These are phyloP conservation scores for Sarocladium oryzae DNA, from an alignment of 2,329 filamentous ascomycete species.

Conservation along the genomic window DNA sequence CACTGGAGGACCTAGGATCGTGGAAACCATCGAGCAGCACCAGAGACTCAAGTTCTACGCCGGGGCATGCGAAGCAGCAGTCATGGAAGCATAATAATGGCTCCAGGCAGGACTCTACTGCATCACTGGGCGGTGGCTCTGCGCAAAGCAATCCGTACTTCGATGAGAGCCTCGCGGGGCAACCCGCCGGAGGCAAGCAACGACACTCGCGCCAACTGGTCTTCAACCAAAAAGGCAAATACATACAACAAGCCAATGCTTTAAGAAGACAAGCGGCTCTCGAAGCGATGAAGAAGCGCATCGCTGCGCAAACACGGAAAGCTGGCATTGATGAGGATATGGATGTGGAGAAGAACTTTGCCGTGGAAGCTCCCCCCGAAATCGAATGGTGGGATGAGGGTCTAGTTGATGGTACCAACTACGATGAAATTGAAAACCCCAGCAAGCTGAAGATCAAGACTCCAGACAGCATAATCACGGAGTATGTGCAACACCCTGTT, in stretches of 20 bases:
- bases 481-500: constrained; percentile 89
- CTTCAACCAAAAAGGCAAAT: constrained; percentile 96
- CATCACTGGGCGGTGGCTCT: constrained; percentile 2
- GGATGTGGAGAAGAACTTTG: constrained; percentile 81
- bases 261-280: constrained; percentile 79
- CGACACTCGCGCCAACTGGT: constrained; percentile 70
- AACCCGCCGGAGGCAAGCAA: constrained; percentile 49
- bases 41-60: not conserved
- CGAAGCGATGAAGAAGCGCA: constrained; percentile 90
- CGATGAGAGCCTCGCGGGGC: constrained; percentile 59
- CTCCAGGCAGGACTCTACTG: not conserved
- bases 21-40: constrained; percentile 28
- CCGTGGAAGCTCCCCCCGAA: constrained; percentile 75
- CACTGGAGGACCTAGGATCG: constrained; percentile 53
- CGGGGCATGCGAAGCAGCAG: constrained; percentile 12
- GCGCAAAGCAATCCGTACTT: constrained; percentile 68
- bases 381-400: constrained; percentile 99
- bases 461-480: constrained; percentile 80
- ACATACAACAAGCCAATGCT: constrained; percentile 88
- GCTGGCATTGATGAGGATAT: constrained; percentile 91
- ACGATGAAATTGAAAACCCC: constrained; percentile 61
- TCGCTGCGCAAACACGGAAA: constrained; percentile 79
- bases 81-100: constrained; percentile 11
- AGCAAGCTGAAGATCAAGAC: constrained; percentile 65
- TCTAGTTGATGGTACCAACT: constrained; percentile 67